These are phyloP conservation scores for Penicillium crystallinum DNA, from an alignment of 495 filamentous ascomycete genomes.

Conservation along the genomic window DNA sequence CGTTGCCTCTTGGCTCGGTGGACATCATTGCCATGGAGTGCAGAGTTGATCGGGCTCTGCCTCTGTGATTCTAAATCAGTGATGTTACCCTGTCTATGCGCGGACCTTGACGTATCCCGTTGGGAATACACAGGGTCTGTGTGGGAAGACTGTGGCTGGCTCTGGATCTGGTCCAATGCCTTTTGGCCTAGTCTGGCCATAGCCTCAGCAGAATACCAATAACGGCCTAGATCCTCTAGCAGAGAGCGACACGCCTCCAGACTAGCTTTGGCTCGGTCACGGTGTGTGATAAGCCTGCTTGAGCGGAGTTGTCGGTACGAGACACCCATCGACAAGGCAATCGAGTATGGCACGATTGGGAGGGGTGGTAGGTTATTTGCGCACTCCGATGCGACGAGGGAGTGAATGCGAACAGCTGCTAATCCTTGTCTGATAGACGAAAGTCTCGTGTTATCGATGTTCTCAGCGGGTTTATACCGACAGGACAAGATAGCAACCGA, in stretches of 20 bases:
- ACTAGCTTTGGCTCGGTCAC: conserved; percentile 53
- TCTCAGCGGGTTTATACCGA: conserved; percentile 37
- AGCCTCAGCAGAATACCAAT: conserved; percentile 59
- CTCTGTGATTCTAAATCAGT: background rate
- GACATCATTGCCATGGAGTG: background rate
- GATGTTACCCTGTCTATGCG: background rate
- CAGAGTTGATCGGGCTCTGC: background rate
- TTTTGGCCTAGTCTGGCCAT: conserved; percentile 53
- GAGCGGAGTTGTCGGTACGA: conserved; percentile 67
- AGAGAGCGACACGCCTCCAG: conserved; percentile 54
- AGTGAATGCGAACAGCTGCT: conserved; percentile 59
- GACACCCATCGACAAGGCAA: conserved; percentile 62
- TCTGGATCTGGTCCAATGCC: conserved; percentile 31
- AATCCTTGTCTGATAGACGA: conserved; percentile 59
- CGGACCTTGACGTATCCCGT: background rate
- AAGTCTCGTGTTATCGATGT: conserved; percentile 31
- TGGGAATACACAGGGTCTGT: background rate
- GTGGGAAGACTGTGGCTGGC: background rate
- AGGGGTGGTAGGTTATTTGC: conserved; percentile 50
- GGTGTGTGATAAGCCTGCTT: conserved; percentile 58
- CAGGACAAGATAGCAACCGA: conserved; percentile 59
- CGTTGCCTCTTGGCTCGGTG: background rate
- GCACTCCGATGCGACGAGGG: conserved; percentile 52
- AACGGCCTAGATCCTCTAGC: conserved; percentile 49
- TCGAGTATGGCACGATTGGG: conserved; percentile 63